Conservation (phyloP, 371 early-diverging fungal genomes). For the Lichtheimia hyalospora region DNA sequence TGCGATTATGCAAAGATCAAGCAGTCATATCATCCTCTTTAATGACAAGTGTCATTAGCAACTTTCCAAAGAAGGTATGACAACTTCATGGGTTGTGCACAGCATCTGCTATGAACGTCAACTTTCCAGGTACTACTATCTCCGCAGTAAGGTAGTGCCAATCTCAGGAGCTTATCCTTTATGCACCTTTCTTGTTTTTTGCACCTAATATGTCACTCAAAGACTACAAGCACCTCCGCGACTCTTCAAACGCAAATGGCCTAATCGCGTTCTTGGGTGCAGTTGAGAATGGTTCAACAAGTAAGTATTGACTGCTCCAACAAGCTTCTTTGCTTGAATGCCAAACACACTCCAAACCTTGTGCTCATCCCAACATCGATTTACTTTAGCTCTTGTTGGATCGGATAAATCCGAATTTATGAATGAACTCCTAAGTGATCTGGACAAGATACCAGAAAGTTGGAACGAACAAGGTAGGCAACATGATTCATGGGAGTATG, state of each 20-base stretch:
- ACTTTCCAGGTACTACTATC: too few species aligned
- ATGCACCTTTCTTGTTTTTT: not conserved
- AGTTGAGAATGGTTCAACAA: slow-evolving; percentile 2
- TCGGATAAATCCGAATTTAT: not conserved
- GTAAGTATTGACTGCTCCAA: not conserved
- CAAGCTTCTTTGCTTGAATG: not conserved
- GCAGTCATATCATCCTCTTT: too few species aligned
- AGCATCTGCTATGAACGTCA: too few species aligned
- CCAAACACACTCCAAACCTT: not conserved
- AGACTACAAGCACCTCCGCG: not conserved
- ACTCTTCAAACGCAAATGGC: not conserved
- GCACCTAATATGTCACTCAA: slow-evolving; percentile 4
- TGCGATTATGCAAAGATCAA: too few species aligned
- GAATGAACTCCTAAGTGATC: not conserved
- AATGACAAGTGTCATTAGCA: too few species aligned
- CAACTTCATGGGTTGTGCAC: too few species aligned
- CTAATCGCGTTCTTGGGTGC: not conserved
- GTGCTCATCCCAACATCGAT: not conserved
- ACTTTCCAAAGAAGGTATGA: too few species aligned
- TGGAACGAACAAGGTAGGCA: slow-evolving; percentile 2
- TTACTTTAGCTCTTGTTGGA: not conserved
- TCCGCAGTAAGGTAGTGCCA: too few species aligned
- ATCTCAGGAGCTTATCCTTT: not conserved
- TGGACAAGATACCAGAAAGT: not conserved
- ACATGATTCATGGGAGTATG: not conserved